Base-by-base conservation (phyloP, 1,139 yeast species). In the Blastobotrys buckinghamii region DNA sequence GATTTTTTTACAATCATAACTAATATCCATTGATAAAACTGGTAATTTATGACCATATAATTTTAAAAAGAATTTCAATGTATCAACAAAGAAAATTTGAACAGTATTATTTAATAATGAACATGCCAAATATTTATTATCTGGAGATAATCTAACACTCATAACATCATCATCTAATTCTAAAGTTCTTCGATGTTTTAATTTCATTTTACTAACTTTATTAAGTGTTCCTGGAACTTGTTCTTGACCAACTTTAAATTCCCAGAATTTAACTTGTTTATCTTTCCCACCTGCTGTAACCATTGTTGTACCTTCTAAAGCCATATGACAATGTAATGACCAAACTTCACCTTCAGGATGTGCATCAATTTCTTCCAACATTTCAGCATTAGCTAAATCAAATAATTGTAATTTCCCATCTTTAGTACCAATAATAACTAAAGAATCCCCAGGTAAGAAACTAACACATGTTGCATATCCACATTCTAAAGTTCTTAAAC, bases 31-130 rank as follows among this genome's bases (percentile, higher is more conserved):
- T 2, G 95, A 81, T 50, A 88, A 72, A 1, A 63, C 67, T 0
- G 99, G 98, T 53, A 94, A 76, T 65, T 90, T 94, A 68, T 92
- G 99, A 30, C 99, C 99, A 62, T 92, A 92, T 53, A 92, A 74
- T 58, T 94, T 87, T 55, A 92, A 74, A 69, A 78, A 92, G 61
- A 92, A 83, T 68, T 92, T 94, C 64, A 89, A 75, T 2, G 94
- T 74, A 62, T 92, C 97, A 49, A 82, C 73, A 65, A 84, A 90
- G 58, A 92, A 88, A 29, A 92, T 95, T 67, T 94, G 95, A 45
- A 92, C 96, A 16, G 96, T 92, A 63, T 85, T 88, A 66, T 92
- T 96, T 58, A 92, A 74, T 49, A 94, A 72, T 0, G 97, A 84
- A 4, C 86, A 84, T 2, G 97, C 96, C 50, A 94, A 69, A 52